Conservation (phyloP, 139 green algal species). For the Pseudopediastrum boryanum region DNA sequence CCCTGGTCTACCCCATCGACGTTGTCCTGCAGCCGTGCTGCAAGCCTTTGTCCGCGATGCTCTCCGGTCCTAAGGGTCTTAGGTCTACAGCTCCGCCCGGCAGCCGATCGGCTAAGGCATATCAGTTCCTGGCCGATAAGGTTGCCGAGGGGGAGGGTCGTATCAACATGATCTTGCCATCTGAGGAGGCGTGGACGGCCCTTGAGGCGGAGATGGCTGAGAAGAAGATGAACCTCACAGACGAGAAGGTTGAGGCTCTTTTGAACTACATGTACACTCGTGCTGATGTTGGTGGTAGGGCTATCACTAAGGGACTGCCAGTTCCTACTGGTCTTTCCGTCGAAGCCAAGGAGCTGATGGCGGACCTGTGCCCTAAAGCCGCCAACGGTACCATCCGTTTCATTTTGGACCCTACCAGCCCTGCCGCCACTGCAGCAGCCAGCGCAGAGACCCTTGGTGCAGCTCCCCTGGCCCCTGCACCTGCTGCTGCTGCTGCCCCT, state of each 20-base stretch:
- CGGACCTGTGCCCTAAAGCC: conserved; percentile 13
- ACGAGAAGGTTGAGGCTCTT: conserved; percentile 11
- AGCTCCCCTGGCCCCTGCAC: background rate
- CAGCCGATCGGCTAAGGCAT: conserved; percentile 11
- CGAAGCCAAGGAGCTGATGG: background rate
- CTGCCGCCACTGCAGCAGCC: background rate
- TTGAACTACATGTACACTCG: conserved; percentile 32
- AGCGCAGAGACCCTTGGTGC: background rate
- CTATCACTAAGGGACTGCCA: background rate
- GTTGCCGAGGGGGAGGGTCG: conserved; percentile 12
- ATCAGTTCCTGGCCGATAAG: conserved; percentile 13
- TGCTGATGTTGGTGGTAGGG: background rate
- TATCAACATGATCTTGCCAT: conserved; percentile 30
- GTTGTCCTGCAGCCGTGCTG: conserved; percentile 39
- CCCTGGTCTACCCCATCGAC: conserved; percentile 12
- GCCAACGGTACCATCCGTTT: conserved; percentile 20
- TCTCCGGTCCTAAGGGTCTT: conserved; percentile 5
- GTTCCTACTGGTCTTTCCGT: conserved; percentile 8
- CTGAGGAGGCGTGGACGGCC: conserved; percentile 25
- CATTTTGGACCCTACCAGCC: background rate
- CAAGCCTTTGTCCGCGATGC: conserved; percentile 23
- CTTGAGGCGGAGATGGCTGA: conserved; percentile 13
- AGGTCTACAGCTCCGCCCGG: conserved; percentile 1
- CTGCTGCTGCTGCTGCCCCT: background rate
- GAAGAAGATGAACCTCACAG: conserved; percentile 22